Percentiles rank a stretch among this genome's conserved stretches.
These are phyloP conservation scores for Serendipita sp. DNA, from an alignment of 768 basidiomycete genomes.

Conservation along the genomic window DNA sequence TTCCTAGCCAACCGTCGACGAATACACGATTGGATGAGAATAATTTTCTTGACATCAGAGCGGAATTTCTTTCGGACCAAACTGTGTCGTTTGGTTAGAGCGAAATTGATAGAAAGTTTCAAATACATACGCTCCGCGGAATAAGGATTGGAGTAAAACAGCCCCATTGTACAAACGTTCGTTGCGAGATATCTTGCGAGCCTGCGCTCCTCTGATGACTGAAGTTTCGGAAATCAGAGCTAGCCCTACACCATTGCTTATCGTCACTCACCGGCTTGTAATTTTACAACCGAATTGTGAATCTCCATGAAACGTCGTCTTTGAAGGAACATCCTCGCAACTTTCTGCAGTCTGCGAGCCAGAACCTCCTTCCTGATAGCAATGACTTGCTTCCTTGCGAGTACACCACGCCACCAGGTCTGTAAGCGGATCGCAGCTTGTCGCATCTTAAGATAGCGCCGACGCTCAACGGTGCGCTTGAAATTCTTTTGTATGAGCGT, in stretches of 20 bases:
- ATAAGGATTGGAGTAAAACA: conserved; percentile 57
- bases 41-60: conserved; percentile 49
- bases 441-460: conserved; percentile 57
- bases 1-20: conserved; percentile 77
- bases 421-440: conserved; percentile 70
- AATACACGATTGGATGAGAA: conserved; percentile 82
- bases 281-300: conserved; percentile 41
- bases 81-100: conserved; percentile 20
- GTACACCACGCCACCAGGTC: conserved; percentile 83
- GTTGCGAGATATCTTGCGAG: conserved; percentile 43
- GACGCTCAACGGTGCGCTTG: conserved; percentile 68
- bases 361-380: conserved; percentile 55
- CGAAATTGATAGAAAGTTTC: not conserved
- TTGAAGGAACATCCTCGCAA: conserved; percentile 55
- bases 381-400: conserved; percentile 57
- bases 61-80: conserved; percentile 37
- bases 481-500: conserved; percentile 98
- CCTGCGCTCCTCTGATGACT: conserved; percentile 64
- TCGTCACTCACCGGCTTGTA: conserved; percentile 68
- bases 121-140: conserved; percentile 69
- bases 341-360: conserved; percentile 60
- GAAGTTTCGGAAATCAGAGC: conserved; percentile 3
- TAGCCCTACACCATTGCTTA: not conserved
- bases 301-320: conserved; percentile 50
- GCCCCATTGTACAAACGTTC: conserved; percentile 46